phyloP scores from a whole-genome alignment of 2,329 filamentous ascomycete species.

The Penicillium sp. region DNA sequence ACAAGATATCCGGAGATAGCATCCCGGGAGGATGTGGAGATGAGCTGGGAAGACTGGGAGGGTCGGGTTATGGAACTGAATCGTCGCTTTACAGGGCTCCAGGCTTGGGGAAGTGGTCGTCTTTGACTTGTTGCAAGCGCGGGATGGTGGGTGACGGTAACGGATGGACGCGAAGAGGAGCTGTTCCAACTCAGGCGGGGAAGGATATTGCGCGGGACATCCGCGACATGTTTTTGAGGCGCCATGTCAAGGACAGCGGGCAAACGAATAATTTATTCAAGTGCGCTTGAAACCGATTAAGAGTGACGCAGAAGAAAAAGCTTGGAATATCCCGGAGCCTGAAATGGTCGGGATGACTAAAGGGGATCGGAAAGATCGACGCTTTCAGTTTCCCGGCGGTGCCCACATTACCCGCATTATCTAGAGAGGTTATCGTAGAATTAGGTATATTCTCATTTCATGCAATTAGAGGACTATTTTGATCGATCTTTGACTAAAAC shows the following conservation, averaged over 20 bases:
- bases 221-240: conserved; percentile 42
- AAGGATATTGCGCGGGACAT: conserved; percentile 46
- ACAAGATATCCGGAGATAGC: conserved; percentile 19
- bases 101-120: conserved; percentile 24
- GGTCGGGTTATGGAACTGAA: conserved; percentile 16
- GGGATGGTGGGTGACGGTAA: conserved; percentile 30
- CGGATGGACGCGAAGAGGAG: conserved; percentile 34
- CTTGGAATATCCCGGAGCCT: neutral
- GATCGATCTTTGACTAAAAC: neutral
- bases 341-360: conserved; percentile 10
- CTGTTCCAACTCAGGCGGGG: conserved; percentile 46
- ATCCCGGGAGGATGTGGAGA: conserved; percentile 18
- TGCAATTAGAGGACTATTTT: conserved; percentile 4
- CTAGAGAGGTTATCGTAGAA: neutral
- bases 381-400: conserved; percentile 5
- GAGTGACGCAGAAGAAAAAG: neutral
- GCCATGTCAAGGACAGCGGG: conserved; percentile 35
- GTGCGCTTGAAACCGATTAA: neutral
- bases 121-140: conserved; percentile 28
- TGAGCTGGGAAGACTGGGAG: conserved; percentile 15
- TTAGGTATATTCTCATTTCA: neutral
- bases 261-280: neutral
- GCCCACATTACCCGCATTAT: neutral
- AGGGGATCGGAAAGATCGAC: conserved; percentile 3
- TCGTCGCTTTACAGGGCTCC: conserved; percentile 25